Evolutionary conservation across 73 alveolate genomes (phyloP).

Genomic region (Paramecium primaurelia): DNA sequence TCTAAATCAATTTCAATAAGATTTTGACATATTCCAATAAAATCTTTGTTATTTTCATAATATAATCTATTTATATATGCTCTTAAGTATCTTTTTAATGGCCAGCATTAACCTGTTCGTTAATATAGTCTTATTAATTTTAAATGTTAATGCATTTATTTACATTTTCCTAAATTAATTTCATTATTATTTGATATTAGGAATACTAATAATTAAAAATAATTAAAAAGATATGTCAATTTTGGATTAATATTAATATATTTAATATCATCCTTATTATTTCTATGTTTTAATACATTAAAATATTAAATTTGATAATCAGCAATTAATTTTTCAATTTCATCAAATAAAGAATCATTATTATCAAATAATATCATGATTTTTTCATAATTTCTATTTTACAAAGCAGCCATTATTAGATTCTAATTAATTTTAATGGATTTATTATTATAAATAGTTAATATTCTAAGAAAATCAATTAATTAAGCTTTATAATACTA

Average conservation of each 20-base stretch:
- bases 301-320: neutral
- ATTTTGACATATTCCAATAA: neutral
- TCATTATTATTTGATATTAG: neutral
- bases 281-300: neutral
- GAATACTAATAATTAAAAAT: neutral
- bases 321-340: neutral
- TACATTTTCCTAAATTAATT: conserved; percentile 29
- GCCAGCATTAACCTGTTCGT: conserved; percentile 18
- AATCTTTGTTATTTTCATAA: neutral
- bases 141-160: conserved; percentile 16
- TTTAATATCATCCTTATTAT: neutral
- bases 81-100: conserved; percentile 18
- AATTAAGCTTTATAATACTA: conserved; percentile 20
- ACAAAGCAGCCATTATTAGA: neutral
- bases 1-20: conserved; percentile 18
- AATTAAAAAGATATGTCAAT: conserved; percentile 20
- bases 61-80: conserved; percentile 12
- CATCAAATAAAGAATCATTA: neutral
- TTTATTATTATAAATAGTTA: neutral
- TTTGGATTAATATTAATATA: neutral
- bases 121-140: neutral
- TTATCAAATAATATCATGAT: neutral
- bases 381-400: neutral
- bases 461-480: neutral
- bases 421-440: neutral